Evolutionary conservation across 2,329 filamentous ascomycete genomes (phyloP), one percentile per base, ranked within the genome.

Genomic region (Chrysoporthe puriensis): DNA sequence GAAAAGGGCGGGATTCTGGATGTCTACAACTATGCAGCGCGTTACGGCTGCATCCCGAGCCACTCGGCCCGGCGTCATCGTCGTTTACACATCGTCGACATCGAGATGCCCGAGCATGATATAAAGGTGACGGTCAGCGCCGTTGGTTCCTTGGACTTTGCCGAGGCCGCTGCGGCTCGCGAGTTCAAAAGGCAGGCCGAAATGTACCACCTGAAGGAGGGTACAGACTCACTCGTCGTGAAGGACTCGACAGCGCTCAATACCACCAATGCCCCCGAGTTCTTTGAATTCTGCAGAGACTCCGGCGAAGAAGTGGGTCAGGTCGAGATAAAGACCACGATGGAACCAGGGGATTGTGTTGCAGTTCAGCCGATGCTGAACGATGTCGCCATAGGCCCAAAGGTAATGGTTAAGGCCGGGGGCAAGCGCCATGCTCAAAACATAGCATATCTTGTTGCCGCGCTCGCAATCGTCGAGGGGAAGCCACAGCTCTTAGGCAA

Each of bases 1-100:
- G 64, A 46, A 46, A 62, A 36, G 18, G 14, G 54, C 26, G 40
- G 42, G 0, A 21, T 68, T 2, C 42, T 62, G 5, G 66, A 66
- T 9, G 42, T 66, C 8, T 68, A 62, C 63, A 66, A 68, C 62
- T 68, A 68, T 11, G 62, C 66, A 4, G 66, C 66, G 3, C 57
- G 62, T 48, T 61, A 65, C n/a, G 57, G 32, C 21, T 64, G 58
- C 32, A 42, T 62, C 32, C 66, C 57, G 14, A n/a, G 2, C 7
- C 16, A 62, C 13, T n/a, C 34, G 7, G 13, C 4, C 6, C 18
- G 11, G n/a, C 4, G 26, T 2, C 21, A 5, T 9, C 8, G 21
- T 40, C 48, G 32, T 18, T 26, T 16, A 6, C 18, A 21, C 42
- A 50, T 21, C 1, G 54, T 68, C 4, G 14, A 18, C n/a, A 40